Percentiles rank a stretch among this genome's conserved stretches.
Evolutionary conservation across 2,329 filamentous ascomycete species (phyloP).

Genomic region (Aspergillus ibericus): DNA sequence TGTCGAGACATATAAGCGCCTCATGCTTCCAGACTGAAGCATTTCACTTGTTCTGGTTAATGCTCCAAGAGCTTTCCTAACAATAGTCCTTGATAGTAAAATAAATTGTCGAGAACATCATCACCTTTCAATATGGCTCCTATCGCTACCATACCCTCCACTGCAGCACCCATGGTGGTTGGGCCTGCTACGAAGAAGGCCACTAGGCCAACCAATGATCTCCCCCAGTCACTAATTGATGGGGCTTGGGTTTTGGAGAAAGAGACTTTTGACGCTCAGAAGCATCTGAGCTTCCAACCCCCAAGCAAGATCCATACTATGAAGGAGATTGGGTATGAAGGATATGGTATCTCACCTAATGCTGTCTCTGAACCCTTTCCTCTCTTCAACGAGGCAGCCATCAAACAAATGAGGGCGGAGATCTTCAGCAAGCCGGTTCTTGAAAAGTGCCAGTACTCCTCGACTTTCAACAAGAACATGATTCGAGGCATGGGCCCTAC

Average conservation of each 20-base stretch:
- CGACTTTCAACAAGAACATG: conserved; percentile 53
- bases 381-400: conserved; percentile 61
- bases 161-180: conserved; percentile 7
- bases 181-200: conserved; percentile 15
- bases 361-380: conserved; percentile 64
- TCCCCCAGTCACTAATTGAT: conserved; percentile 17
- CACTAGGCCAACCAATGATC: conserved; percentile 15
- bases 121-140: not conserved
- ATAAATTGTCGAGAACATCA: not conserved
- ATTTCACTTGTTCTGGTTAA: not conserved
- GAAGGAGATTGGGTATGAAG: conserved; percentile 53
- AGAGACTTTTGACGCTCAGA: conserved; percentile 50
- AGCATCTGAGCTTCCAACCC: conserved; percentile 55
- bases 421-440: conserved; percentile 57
- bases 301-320: conserved; percentile 57
- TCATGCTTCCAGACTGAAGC: not conserved
- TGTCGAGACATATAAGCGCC: not conserved
- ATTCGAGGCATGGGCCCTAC: conserved; percentile 54
- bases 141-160: not conserved
- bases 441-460: conserved; percentile 58
- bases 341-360: conserved; percentile 59
- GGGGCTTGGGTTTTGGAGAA: conserved; percentile 1
- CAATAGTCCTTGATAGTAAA: not conserved
- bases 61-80: not conserved
- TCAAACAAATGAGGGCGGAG: conserved; percentile 61